These are phyloP conservation scores for Oryza rufipogon DNA, from an alignment of 176 grass and related monocot genomes.

Conservation along the genomic window DNA sequence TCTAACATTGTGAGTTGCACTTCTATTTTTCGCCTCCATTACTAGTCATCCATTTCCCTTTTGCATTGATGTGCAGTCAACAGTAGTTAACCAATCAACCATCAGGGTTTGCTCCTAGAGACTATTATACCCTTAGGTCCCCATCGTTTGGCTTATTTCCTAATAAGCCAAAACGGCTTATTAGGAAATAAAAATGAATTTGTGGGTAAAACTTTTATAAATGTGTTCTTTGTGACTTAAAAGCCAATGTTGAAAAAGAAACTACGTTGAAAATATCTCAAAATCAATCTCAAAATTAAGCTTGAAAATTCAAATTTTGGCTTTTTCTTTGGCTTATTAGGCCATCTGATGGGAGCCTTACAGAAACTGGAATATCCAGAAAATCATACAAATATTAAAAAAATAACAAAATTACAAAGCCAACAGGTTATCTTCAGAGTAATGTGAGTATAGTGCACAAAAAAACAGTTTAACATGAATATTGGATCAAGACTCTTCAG, in stretches of 20 bases:
- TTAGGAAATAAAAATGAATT: no score
- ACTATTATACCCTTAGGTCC: not conserved
- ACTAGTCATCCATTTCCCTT: not conserved
- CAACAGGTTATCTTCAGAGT: not conserved
- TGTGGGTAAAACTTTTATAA: no score
- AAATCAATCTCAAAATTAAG: no score
- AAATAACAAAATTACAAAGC: not conserved
- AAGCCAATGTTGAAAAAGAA: no score
- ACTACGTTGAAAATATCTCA: no score
- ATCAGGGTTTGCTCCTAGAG: not conserved
- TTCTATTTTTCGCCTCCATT: not conserved
- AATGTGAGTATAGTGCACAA: not conserved
- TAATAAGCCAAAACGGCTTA: no score
- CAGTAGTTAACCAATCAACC: not conserved
- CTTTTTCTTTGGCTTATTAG: no score
- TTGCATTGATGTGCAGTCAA: not conserved
- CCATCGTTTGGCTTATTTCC: no score
- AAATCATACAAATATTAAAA: not conserved
- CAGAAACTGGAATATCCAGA: not conserved
- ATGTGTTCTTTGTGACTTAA: no score
- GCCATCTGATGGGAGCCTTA: not conserved
- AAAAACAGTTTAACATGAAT: conserved; percentile 5
- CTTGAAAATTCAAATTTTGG: no score
- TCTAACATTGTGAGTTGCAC: not conserved
- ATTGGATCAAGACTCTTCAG: not conserved